Base-by-base conservation (phyloP, 805 yeast genomes). In the Wickerhamiella spandovensis region DNA sequence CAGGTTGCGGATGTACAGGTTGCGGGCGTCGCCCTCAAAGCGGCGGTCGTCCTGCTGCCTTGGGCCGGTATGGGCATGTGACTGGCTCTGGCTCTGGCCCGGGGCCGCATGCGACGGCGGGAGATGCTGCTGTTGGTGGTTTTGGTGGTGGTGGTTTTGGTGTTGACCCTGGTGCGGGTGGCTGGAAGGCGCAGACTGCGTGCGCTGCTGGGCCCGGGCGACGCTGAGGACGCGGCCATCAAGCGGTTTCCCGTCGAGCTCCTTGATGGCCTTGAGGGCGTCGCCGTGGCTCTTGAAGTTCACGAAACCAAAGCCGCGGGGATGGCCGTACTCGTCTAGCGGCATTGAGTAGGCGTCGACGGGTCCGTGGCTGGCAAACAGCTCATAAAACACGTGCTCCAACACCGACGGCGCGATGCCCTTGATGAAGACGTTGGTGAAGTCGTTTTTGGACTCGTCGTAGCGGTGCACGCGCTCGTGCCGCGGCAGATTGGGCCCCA, bases 1-100 rank as follows among this genome's bases (percentile, higher is more conserved):
- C 39, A 84, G 65, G 59, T 79, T 78, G 53, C 79, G 82, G 35
- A 84, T 79, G 61, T 84, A 84, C 44, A 84, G 70, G 63, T 84
- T 84, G 5, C 87, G 78, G 57, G 82, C 87, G 61, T 81, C 24
- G 24, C 24, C 43, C n/a, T 18, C 20, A n/a, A n/a, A 15, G 20
- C 17, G 17, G 7, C 20, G 17, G 17, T 35, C 39, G 20, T 35
- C 39, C 7, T 17, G 20, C 39, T 7, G 6, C 17, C 13, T 44
- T 35, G n/a, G 5, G 5, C 6, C 23, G 87, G 56, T 68, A 74
- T 48, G 68, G 65, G 8, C 23, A 20, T 17, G 10, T 13, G n/a
- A 8, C n/a, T 7, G n/a, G n/a, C 41, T 37, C 23, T 5, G 5
- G 13, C 43, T 39, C 9, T 10, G 7, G 23, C 43, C 20, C 10